Percentiles rank a stretch among this genome's conserved stretches.
Conservation (phyloP, 805 yeast genomes). For the Starmera dryadoides region DNA sequence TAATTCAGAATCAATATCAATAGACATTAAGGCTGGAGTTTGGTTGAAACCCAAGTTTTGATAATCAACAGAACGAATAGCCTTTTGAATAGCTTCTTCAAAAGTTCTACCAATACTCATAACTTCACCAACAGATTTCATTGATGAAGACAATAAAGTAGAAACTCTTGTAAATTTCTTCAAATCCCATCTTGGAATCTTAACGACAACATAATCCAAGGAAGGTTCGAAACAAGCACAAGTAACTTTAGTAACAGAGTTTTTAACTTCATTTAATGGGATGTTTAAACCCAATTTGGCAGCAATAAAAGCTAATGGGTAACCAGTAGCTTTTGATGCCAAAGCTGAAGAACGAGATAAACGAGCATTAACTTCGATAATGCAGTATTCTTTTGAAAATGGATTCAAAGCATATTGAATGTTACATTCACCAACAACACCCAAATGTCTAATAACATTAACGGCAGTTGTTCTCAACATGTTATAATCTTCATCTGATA, state of each 20-base stretch:
- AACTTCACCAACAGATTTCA: conserved; percentile 99
- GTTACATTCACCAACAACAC: conserved; percentile 99
- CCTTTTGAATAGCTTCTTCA: conserved; percentile 97
- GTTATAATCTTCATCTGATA: conserved; percentile 94
- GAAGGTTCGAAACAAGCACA: conserved; percentile 98
- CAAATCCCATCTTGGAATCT: conserved; percentile 98
- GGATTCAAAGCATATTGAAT: conserved; percentile 96
- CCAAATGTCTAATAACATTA: conserved; percentile 92
- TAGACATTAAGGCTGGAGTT: conserved; percentile 73
- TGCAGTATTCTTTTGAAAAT: conserved; percentile 87
- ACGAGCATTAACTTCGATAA: conserved; percentile 97
- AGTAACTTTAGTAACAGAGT: conserved; percentile 89
- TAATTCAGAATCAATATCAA: conserved; percentile 87
- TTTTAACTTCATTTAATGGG: conserved; percentile 84
- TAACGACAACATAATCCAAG: conserved; percentile 91
- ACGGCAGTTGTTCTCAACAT: conserved; percentile 98
- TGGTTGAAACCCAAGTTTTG: conserved; percentile 86
- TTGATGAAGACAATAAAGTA: conserved; percentile 78
- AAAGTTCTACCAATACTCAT: conserved; percentile 97
- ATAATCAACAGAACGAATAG: conserved; percentile 93
- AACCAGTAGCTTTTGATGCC: conserved; percentile 98
- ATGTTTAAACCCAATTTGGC: conserved; percentile 93
- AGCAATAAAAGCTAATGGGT: conserved; percentile 96
- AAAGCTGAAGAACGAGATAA: conserved; percentile 97
- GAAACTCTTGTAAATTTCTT: conserved; percentile 93